Percentiles rank a stretch among this genome's conserved stretches.
These are phyloP conservation scores for Fusarium armeniacum DNA, from an alignment of 2,329 filamentous ascomycete species.

Conservation along the genomic window DNA sequence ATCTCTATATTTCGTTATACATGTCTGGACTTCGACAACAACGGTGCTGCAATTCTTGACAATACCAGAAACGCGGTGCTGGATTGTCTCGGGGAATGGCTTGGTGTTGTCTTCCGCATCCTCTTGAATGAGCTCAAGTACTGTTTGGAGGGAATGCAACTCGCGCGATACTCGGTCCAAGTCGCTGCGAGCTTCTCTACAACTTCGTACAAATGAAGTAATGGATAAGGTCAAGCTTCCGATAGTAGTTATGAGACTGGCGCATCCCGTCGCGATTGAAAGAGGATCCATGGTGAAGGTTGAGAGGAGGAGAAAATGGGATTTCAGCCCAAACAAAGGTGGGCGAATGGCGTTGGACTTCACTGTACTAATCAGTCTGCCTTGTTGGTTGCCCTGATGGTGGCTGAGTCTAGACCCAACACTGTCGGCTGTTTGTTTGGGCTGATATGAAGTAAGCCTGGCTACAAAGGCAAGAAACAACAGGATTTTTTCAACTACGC, in stretches of 20 bases:
- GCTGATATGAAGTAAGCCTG: rapidly evolving
- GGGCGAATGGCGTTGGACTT: background rate
- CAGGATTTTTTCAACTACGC: too few species aligned
- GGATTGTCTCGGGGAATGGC: conserved; percentile 7
- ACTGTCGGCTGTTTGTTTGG: background rate
- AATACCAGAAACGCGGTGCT: conserved; percentile 7
- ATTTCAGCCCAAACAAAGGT: background rate
- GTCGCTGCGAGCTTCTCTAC: conserved; percentile 32
- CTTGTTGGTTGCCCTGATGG: background rate
- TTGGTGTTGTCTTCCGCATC: conserved; percentile 16
- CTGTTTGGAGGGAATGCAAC: conserved; percentile 24
- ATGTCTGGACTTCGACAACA: conserved; percentile 7
- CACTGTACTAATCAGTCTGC: background rate
- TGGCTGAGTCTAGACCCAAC: conserved; percentile 1
- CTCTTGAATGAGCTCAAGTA: conserved; percentile 34
- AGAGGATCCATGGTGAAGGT: conserved; percentile 16
- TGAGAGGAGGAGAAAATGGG: background rate
- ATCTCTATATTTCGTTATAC: conserved; percentile 20
- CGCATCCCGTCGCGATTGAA: conserved; percentile 29
- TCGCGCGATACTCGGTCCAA: conserved; percentile 34
- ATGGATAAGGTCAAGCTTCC: conserved; percentile 8
- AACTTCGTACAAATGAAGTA: conserved; percentile 24
- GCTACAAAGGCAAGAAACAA: background rate
- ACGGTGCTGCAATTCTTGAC: conserved; percentile 17
- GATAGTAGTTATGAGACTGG: conserved; percentile 21